Percentiles rank a stretch among this genome's conserved stretches.
phyloP scores from a whole-genome alignment of 352 stramenopile genomes.

The Aphanomyces euteiches region DNA sequence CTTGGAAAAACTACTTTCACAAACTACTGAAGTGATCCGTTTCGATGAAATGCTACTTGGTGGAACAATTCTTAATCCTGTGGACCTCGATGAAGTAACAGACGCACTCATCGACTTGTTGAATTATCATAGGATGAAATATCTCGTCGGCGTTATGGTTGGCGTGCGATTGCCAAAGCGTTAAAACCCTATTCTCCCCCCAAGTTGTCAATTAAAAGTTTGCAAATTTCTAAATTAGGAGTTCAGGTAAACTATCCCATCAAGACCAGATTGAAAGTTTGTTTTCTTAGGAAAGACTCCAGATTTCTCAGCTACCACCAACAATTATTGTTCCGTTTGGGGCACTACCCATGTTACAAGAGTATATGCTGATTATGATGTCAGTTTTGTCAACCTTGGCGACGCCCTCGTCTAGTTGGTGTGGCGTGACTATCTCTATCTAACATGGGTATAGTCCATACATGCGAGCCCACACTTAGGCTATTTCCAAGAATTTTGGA shows the following conservation, averaged over 20 bases:
- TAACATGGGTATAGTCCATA: conserved; percentile 33
- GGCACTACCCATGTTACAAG: conserved; percentile 56
- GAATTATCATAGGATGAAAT: conserved; percentile 50
- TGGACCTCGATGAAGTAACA: conserved; percentile 52
- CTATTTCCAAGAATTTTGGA: conserved; percentile 67
- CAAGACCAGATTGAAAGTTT: conserved; percentile 36
- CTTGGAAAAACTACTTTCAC: conserved; percentile 47
- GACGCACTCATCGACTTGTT: background rate
- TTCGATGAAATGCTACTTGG: conserved; percentile 58
- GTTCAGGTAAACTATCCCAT: conserved; percentile 49
- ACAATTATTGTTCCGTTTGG: conserved; percentile 64
- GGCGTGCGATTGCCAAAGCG: conserved; percentile 64
- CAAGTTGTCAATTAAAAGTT: conserved; percentile 64
- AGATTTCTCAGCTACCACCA: conserved; percentile 44
- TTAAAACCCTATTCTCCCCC: conserved; percentile 54
- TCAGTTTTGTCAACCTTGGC: conserved; percentile 43
- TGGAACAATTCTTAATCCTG: conserved; percentile 53
- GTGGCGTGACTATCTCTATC: background rate
- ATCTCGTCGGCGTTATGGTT: conserved; percentile 56
- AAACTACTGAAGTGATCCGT: conserved; percentile 46
- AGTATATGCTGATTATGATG: conserved; percentile 71
- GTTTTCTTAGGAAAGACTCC: conserved; percentile 17
- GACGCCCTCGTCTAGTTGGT: conserved; percentile 44
- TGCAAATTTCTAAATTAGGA: conserved; percentile 41
- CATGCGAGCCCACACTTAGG: conserved; percentile 64